Percentiles rank a stretch among this genome's conserved stretches.
These are phyloP conservation scores for Macrophomina pseudophaseolina DNA, from an alignment of 2,329 filamentous ascomycete genomes.

Conservation along the genomic window DNA sequence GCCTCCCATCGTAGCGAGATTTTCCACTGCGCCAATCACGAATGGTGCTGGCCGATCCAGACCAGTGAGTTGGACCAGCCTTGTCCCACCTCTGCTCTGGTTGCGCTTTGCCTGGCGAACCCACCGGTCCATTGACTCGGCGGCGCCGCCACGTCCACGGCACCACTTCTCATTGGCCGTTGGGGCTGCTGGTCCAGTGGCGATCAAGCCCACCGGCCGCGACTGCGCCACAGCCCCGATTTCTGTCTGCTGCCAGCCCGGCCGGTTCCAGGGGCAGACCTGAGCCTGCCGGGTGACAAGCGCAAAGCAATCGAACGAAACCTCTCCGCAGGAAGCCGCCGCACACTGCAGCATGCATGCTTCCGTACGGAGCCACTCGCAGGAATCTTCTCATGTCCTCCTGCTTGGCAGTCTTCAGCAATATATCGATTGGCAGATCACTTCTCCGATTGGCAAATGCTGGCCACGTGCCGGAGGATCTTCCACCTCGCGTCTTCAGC, in stretches of 20 bases:
- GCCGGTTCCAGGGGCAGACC: not conserved
- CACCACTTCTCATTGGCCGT: not conserved
- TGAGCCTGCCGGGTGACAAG: not conserved
- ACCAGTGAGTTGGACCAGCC: not conserved
- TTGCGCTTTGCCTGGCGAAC: not conserved
- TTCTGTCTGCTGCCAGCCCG: not conserved
- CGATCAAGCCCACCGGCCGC: not conserved
- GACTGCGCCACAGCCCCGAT: constrained; percentile 10
- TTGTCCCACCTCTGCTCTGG: not conserved
- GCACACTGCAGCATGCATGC: not conserved
- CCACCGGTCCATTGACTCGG: not conserved
- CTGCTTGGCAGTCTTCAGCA: not conserved
- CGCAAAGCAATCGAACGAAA: too few species aligned
- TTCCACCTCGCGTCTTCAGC: not conserved
- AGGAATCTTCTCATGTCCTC: not conserved
- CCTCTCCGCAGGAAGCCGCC: not conserved
- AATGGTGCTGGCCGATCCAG: not conserved
- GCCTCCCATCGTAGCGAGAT: constrained; percentile 3
- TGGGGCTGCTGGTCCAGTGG: not conserved
- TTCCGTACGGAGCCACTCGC: not conserved
- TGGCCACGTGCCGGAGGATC: not conserved
- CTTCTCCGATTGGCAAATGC: constrained; percentile 8
- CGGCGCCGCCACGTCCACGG: not conserved
- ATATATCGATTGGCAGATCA: constrained; percentile 17
- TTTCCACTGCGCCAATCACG: not conserved